phyloP scores from a whole-genome alignment of 257 asterid species.

The Solanum chilense region DNA sequence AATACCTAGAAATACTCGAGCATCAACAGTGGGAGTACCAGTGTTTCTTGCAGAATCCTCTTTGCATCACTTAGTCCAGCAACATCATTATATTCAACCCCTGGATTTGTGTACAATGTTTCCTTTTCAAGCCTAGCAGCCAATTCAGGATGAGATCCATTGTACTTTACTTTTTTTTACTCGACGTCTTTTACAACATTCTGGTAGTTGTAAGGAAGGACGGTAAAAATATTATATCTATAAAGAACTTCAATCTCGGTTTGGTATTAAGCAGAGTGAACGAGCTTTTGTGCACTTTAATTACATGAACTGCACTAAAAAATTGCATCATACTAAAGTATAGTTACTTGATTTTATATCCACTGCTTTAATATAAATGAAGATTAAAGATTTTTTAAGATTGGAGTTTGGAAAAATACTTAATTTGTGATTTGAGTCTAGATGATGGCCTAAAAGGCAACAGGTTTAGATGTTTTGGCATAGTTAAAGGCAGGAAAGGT shows the following conservation, averaged over 20 bases:
- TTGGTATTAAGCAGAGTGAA: not conserved
- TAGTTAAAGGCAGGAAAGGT: not conserved
- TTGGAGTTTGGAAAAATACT: not conserved
- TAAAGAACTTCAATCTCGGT: not conserved
- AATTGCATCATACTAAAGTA: not conserved
- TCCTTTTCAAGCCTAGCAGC: conserved; percentile 96
- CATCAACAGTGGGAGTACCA: conserved; percentile 94
- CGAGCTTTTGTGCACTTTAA: not conserved
- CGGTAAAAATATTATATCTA: not conserved
- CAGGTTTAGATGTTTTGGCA: too few relatives aligned
- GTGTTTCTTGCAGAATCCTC: conserved; percentile 88
- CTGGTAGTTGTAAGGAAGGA: not conserved
- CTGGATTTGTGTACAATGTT: conserved; percentile 71
- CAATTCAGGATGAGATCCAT: conserved; percentile 85
- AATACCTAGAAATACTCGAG: conserved; percentile 85
- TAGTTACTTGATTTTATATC: not conserved
- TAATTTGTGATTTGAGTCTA: too few relatives aligned
- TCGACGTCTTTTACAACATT: conserved; percentile 60
- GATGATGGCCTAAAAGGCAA: too few relatives aligned
- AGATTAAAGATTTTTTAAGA: too few relatives aligned
- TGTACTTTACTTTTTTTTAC: conserved; percentile 59
- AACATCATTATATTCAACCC: conserved; percentile 91
- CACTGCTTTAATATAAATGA: not conserved
- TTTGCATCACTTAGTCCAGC: conserved; percentile 89
- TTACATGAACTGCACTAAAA: not conserved